Evolutionary conservation across 352 stramenopile species (phyloP).

Genomic region (Pythium phragmiticola): DNA sequence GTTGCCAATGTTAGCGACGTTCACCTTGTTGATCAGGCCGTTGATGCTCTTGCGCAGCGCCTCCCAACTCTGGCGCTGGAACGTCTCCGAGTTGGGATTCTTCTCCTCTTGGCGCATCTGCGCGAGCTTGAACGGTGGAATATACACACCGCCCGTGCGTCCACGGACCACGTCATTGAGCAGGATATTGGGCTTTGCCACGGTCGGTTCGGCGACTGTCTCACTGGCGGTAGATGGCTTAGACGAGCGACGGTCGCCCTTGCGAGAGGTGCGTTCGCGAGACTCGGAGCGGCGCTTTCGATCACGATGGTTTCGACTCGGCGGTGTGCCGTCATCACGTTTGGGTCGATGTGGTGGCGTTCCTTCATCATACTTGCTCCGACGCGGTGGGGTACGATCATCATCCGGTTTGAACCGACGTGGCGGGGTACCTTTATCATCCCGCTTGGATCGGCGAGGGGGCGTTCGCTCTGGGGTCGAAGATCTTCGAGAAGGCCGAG

Average conservation of each 20-base stretch:
- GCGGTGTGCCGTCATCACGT: constrained; percentile 9
- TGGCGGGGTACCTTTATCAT: constrained; percentile 9
- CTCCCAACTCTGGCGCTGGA: constrained; percentile 95
- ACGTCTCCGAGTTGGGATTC: constrained; percentile 65
- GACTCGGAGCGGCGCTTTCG: constrained; percentile 11
- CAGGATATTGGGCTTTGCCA: constrained; percentile 36
- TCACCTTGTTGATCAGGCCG: constrained; percentile 98
- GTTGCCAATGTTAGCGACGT: constrained; percentile 93
- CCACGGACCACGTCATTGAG: constrained; percentile 43
- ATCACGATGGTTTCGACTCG: constrained; percentile 2
- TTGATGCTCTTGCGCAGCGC: constrained; percentile 97
- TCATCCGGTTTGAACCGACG: constrained; percentile 6
- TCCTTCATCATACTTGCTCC: constrained; percentile 10
- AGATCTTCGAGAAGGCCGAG: background rate
- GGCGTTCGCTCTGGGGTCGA: background rate
- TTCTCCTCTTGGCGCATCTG: constrained; percentile 60
- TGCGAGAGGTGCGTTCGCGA: constrained; percentile 8
- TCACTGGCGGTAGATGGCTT: background rate
- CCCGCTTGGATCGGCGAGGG: background rate
- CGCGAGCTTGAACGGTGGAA: constrained; percentile 91
- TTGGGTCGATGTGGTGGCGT: constrained; percentile 4
- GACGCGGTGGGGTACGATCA: constrained; percentile 5
- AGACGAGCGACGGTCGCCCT: constrained; percentile 4
- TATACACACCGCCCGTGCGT: constrained; percentile 89
- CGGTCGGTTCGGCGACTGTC: background rate